Evolutionary conservation across 148 eudicot species (phyloP).

Genomic region (Camellia japonica): DNA sequence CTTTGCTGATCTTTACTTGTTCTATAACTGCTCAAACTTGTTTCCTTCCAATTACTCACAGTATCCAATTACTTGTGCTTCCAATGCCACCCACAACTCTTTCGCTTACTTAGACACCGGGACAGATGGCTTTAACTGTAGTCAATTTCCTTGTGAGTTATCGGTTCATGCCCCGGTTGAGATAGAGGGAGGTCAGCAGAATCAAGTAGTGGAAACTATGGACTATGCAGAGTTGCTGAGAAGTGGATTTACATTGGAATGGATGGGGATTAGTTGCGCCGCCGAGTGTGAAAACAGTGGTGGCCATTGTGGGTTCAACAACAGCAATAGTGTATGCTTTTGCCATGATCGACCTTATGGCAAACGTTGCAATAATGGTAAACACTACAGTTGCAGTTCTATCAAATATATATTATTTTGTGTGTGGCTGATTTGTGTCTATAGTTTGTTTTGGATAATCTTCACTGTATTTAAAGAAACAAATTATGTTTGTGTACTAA

Average conservation of each 20-base stretch:
- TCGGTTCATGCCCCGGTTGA: not conserved
- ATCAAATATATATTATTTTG: not conserved
- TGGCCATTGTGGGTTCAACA: not conserved
- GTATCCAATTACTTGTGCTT: not conserved
- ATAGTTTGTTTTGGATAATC: too few relatives aligned
- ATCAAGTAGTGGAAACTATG: not conserved
- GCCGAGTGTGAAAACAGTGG: not conserved
- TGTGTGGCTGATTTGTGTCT: too few relatives aligned
- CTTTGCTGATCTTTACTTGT: not conserved
- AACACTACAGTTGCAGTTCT: not conserved
- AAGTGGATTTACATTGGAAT: conserved; percentile 1
- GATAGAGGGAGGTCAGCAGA: not conserved
- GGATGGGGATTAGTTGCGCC: not conserved
- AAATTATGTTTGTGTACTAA: too few relatives aligned
- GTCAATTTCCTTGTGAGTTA: not conserved
- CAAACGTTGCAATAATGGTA: not conserved
- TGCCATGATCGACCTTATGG: conserved; percentile 32
- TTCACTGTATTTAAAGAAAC: too few relatives aligned
- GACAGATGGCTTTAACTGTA: not conserved
- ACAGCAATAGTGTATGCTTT: not conserved
- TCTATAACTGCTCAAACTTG: not conserved
- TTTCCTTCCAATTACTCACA: not conserved
- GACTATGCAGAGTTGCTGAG: not conserved
- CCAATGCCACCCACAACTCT: not conserved
- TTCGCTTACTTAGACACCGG: not conserved